A percentile compares a stretch with the other conserved stretches of the same genome.
Conservation (phyloP, 2,329 filamentous ascomycete genomes). For the Aspergillus felis region DNA sequence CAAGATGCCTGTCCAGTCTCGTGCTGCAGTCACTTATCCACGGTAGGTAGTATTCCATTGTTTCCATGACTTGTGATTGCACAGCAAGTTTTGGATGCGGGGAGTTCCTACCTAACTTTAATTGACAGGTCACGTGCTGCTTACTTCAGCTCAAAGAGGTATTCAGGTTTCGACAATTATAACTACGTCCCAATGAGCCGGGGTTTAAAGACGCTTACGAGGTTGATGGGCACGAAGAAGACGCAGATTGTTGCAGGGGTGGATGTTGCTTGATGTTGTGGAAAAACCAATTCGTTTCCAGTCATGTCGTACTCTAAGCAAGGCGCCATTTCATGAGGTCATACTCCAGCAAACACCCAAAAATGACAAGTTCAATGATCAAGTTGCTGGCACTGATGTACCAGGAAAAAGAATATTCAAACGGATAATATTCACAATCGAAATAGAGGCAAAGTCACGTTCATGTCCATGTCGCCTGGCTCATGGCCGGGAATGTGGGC, state of each 20-base stretch:
- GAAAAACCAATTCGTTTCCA: background rate
- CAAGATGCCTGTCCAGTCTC: no score
- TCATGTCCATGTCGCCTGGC: background rate
- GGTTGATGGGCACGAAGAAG: background rate
- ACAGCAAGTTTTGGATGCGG: background rate
- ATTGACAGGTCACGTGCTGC: background rate
- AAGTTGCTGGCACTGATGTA: slow-evolving; percentile 14
- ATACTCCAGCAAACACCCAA: background rate
- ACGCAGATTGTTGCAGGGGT: background rate
- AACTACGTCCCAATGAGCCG: background rate
- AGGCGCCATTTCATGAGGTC: background rate
- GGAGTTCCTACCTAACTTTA: background rate
- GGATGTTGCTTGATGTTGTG: background rate
- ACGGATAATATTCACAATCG: slow-evolving; percentile 19
- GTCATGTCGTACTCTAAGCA: background rate
- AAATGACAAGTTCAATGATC: slow-evolving; percentile 11
- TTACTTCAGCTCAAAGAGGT: background rate
- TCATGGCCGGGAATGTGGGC: background rate
- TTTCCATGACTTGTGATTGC: background rate
- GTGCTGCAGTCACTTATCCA: no score
- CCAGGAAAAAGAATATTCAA: slow-evolving; percentile 3
- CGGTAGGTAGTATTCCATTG: background rate
- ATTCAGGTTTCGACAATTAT: background rate
- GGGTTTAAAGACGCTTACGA: background rate
- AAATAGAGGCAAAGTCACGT: slow-evolving; percentile 10